Conservation (phyloP, 495 filamentous ascomycete species). For the Xylona heveae region DNA sequence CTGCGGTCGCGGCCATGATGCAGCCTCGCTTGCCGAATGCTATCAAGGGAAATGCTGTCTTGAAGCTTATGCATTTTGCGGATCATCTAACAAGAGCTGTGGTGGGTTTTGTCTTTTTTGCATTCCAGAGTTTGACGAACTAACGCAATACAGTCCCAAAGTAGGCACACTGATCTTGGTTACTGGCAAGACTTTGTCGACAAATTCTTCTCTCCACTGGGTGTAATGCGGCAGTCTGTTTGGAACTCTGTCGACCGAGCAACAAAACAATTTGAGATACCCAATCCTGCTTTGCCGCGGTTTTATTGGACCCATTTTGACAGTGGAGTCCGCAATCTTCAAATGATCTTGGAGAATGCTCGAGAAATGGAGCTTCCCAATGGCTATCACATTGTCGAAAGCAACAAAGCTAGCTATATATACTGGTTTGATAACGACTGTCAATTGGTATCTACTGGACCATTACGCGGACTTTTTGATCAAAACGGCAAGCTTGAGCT, state of each 20-base stretch:
- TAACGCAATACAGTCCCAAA: constrained; percentile 25
- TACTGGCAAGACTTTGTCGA: constrained; percentile 63
- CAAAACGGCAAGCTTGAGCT: constrained; percentile 12
- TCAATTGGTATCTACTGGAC: constrained; percentile 12
- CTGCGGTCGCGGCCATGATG: constrained; percentile 22
- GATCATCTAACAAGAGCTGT: constrained; percentile 47
- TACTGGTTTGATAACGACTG: constrained; percentile 15
- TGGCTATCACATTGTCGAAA: constrained; percentile 9
- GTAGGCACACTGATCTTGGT: constrained; percentile 33
- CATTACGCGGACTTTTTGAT: constrained; percentile 13
- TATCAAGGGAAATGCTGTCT: constrained; percentile 32
- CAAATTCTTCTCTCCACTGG: constrained; percentile 49
- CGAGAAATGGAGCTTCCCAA: constrained; percentile 9
- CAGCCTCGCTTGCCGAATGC: constrained; percentile 30
- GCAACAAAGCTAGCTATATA: constrained; percentile 12
- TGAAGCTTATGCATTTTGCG: constrained; percentile 46
- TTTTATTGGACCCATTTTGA: constrained; percentile 69
- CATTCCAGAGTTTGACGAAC: constrained; percentile 10
- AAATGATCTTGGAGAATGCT: constrained; percentile 45
- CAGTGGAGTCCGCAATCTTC: constrained; percentile 61
- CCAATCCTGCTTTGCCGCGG: constrained; percentile 48
- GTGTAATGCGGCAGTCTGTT: constrained; percentile 46
- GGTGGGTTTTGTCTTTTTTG: constrained; percentile 19
- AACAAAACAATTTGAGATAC: constrained; percentile 59
- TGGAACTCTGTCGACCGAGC: constrained; percentile 23